phyloP scores from a whole-genome alignment of 768 basidiomycete species.

The Kwoniella sp. region DNA sequence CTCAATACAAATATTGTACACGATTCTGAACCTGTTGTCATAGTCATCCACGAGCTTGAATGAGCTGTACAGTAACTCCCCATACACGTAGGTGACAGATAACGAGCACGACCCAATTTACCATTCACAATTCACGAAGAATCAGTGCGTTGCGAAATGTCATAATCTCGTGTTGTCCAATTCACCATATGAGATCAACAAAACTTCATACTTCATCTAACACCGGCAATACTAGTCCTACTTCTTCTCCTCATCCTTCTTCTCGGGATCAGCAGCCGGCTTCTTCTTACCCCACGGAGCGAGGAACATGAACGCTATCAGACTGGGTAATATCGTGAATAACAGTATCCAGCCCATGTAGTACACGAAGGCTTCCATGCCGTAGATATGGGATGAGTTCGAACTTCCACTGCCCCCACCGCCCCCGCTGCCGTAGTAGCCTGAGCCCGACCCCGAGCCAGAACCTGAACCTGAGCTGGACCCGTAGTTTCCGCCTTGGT shows the following conservation, averaged over 20 bases:
- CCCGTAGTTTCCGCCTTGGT: not conserved
- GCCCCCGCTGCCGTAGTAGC: not conserved
- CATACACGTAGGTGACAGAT: too few relatives aligned
- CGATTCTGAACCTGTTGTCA: too few relatives aligned
- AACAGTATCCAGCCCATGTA: constrained; percentile 11
- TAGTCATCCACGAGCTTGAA: too few relatives aligned
- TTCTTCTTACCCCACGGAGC: constrained; percentile 9
- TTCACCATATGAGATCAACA: too few relatives aligned
- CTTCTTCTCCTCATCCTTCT: constrained; percentile 9
- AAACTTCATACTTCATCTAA: too few relatives aligned
- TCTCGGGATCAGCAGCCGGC: constrained; percentile 6
- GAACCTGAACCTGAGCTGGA: not conserved
- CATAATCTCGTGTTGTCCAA: too few relatives aligned
- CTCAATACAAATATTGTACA: too few relatives aligned
- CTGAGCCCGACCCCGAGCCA: not conserved
- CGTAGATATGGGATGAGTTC: constrained; percentile 4
- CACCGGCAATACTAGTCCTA: not conserved
- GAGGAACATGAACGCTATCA: constrained; percentile 11
- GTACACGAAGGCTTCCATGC: constrained; percentile 7
- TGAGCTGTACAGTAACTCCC: too few relatives aligned
- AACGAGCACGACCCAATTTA: too few relatives aligned
- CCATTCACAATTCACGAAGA: too few relatives aligned
- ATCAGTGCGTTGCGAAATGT: too few relatives aligned
- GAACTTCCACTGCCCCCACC: not conserved
- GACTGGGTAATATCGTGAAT: constrained; percentile 5